phyloP scores from a whole-genome alignment of 192 early-diverging fungal species.

The Mycoemilia scoparia region DNA sequence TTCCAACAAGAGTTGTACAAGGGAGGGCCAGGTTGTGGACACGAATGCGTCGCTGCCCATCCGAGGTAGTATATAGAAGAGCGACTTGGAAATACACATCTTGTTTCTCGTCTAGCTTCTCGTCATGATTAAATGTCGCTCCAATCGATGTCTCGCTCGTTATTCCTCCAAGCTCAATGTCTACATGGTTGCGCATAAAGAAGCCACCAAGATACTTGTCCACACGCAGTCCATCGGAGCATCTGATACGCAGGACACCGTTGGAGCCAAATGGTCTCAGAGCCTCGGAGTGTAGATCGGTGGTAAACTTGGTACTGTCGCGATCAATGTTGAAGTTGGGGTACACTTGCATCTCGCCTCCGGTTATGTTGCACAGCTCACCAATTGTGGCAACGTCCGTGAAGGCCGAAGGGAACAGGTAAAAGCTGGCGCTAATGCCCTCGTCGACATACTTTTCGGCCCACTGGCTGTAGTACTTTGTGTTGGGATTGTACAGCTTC shows the following conservation, averaged over 20 bases:
- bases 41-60: constrained; percentile 75
- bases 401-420: constrained; percentile 74
- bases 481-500: constrained; percentile 67
- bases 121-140: constrained; percentile 68
- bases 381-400: constrained; percentile 78
- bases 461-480: constrained; percentile 67
- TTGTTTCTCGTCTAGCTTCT: constrained; percentile 66
- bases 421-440: constrained; percentile 78
- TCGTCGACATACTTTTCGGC: constrained; percentile 61
- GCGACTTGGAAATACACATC: constrained; percentile 82
- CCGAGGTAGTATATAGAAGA: constrained; percentile 81
- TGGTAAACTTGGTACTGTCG: constrained; percentile 52
- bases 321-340: constrained; percentile 56
- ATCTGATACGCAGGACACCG: constrained; percentile 70
- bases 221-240: constrained; percentile 73
- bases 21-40: constrained; percentile 74
- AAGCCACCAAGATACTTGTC: constrained; percentile 88
- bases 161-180: constrained; percentile 81
- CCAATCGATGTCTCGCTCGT: constrained; percentile 71
- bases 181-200: constrained; percentile 77
- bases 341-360: constrained; percentile 70
- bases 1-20: constrained; percentile 52
- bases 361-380: constrained; percentile 60
- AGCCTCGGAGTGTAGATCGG: constrained; percentile 54
- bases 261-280: constrained; percentile 71